Evolutionary conservation across 352 stramenopile species (phyloP), one percentile per base, ranked within the genome.

Genomic region (Pythium dissimile): DNA sequence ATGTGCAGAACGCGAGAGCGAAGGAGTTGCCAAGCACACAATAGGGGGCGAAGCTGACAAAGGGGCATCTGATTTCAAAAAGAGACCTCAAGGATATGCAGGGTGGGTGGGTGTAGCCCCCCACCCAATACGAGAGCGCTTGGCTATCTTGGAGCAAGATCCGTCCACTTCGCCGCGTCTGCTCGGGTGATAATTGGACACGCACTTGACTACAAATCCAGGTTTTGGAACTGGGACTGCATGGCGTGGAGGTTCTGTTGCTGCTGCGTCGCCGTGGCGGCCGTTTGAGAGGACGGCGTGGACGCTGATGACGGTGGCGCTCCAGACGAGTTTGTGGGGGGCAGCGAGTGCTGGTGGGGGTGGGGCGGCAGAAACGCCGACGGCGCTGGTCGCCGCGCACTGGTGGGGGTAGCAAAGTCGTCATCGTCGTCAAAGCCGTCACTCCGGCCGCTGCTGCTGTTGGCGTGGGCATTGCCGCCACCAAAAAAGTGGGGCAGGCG

Each of bases 401-500:
- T 86, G 58, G 74, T 82, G 12, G 80, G 80, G 16, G 80, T 90
- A 43, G 59, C 59, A 32, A 77, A 82, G 52, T 80, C 71, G 35
- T 88, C 80, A 44, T 89, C 80, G 23, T 89, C 80, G 12, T 88
- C 80, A 31, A 71, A 81, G 57, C 80, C 77, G 47, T 91, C 80
- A 13, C 84, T 61, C n/a, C 78, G 71, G 20, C 67, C 71, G 53
- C 68, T 79, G 62, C 55, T 79, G 10, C 28, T 66, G 45, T 84
- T 73, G 26, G 81, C 62, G 51, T 88, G 75, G 45, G 59, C 72
- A 28, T 67, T 62, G 35, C 74, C 71, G 34, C 80, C 53, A 13
- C 57, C 75, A 48, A 94, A 94, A 55, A 94, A 92, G 56, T 91
- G 84, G 46, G 84, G 82, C 54, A 94, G 54, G 1, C 84, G 82